Evolutionary conservation across 805 yeast species (phyloP), one percentile per base, ranked within the genome.

Genomic region (Zygosaccharomyces rouxii): DNA sequence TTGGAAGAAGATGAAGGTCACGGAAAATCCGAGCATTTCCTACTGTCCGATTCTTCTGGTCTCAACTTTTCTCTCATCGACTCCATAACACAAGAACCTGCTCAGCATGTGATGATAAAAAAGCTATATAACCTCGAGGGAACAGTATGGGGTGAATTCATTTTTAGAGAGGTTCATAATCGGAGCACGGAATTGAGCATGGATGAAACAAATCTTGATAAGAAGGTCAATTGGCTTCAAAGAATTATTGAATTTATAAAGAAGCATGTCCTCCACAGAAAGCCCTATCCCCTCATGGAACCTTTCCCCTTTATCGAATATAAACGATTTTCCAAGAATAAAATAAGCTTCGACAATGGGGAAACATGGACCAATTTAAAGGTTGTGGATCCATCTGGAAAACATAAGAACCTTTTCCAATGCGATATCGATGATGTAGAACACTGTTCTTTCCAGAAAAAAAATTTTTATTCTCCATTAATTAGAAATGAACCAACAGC

Each of bases 401-500:
- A 66, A 1, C 77, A 81, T 62, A 63, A 68, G 42, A 45, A 54
- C 19, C 22, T 33, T 16, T 63, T 47, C 42, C 16, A 38, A 1
- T 63, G 67, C 50, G 55, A 63, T 46, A 49, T 57, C 10, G 43
- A 47, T 23, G 62, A 71, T 29, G 67, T 63, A 9, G 71, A 73
- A 25, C 74, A 70, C 0, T 81, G 86, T 52, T 75, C 81, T 1
- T 66, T 78, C 37, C 76, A n/a, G n/a, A n/a, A 75, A 5, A 29
- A 26, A 18, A 4, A 16, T 21, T 11, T 1, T 9, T 38, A 4
- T 31, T 53, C n/a, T n/a, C n/a, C n/a, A 69, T 50, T 47, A n/a
- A n/a, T n/a, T 7, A 70, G 77, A 0, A 6, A 13, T 4, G 78
- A 77, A 2, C 81, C 81, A n/a, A 75, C 83, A 0, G 80, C 84